A percentile compares a stretch with the other conserved stretches of the same genome.
These are phyloP conservation scores for Cicer chorassanicum DNA, from an alignment of 306 rosid species.

Conservation along the genomic window DNA sequence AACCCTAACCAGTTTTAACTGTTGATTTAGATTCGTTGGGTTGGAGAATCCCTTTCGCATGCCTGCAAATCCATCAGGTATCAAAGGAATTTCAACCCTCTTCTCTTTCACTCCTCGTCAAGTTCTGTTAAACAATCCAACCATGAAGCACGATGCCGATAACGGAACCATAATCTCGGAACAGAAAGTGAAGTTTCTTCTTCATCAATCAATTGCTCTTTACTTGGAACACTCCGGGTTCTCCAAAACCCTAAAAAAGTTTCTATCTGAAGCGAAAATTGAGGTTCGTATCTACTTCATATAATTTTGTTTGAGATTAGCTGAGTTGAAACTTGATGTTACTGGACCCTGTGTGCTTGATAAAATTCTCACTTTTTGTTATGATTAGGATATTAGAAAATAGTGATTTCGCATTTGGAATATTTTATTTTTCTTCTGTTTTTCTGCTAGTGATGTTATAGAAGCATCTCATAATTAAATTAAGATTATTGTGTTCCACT, in stretches of 20 bases:
- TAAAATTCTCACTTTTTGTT: slow-evolving; percentile 6
- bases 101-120: slow-evolving; percentile 76
- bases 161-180: slow-evolving; percentile 22
- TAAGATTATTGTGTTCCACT: neutral
- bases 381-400: neutral
- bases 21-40: neutral
- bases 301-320: neutral
- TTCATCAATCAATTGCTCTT: slow-evolving; percentile 65
- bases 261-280: slow-evolving; percentile 66
- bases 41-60: slow-evolving; percentile 47
- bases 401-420: neutral
- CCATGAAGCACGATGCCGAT: slow-evolving; percentile 52
- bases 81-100: slow-evolving; percentile 48
- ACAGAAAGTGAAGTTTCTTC: slow-evolving; percentile 52
- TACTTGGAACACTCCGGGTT: slow-evolving; percentile 64
- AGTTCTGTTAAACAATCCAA: slow-evolving; percentile 53
- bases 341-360: neutral
- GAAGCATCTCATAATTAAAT: neutral
- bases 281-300: slow-evolving; percentile 47
- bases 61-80: slow-evolving; percentile 52
- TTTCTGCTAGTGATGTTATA: neutral
- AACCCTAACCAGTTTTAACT: slow-evolving; percentile 24
- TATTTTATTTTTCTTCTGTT: neutral
- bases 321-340: neutral
- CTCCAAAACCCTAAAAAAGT: slow-evolving; percentile 75